Percentiles rank a stretch among this genome's conserved stretches.
These are phyloP conservation scores for Fusarium ambrosium DNA, from an alignment of 2,329 filamentous ascomycete genomes.

Conservation along the genomic window DNA sequence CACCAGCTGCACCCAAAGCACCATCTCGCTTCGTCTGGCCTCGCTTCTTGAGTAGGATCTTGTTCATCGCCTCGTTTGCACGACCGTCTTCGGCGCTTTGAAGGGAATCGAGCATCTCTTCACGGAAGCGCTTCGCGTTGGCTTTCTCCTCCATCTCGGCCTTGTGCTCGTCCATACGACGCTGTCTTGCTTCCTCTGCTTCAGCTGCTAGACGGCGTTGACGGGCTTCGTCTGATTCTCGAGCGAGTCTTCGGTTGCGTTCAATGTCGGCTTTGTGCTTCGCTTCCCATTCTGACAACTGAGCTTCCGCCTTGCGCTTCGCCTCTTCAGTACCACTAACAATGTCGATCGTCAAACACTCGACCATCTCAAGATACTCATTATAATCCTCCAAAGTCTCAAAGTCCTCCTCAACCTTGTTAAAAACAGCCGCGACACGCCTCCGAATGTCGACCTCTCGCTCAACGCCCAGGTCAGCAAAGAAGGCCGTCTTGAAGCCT, in stretches of 20 bases:
- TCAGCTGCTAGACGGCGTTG: slow-evolving; percentile 72
- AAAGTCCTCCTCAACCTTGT: slow-evolving; percentile 92
- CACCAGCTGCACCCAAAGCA: slow-evolving; percentile 52
- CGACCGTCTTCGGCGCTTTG: slow-evolving; percentile 71
- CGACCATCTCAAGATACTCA: slow-evolving; percentile 93
- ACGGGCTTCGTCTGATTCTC: slow-evolving; percentile 67
- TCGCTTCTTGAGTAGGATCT: slow-evolving; percentile 80
- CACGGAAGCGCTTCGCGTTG: slow-evolving; percentile 72
- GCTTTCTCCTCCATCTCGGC: slow-evolving; percentile 80
- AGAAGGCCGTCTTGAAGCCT: slow-evolving; percentile 89
- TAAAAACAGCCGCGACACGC: slow-evolving; percentile 84
- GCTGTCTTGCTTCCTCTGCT: slow-evolving; percentile 71
- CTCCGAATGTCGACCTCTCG: slow-evolving; percentile 92
- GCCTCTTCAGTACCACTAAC: slow-evolving; percentile 78
- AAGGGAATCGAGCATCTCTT: slow-evolving; percentile 79
- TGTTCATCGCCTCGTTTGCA: slow-evolving; percentile 69
- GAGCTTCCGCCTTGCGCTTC: slow-evolving; percentile 60
- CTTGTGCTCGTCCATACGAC: slow-evolving; percentile 72
- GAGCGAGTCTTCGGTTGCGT: slow-evolving; percentile 68
- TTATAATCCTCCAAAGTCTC: slow-evolving; percentile 87
- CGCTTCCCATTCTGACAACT: slow-evolving; percentile 74
- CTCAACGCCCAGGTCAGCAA: slow-evolving; percentile 89
- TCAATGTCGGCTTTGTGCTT: slow-evolving; percentile 79
- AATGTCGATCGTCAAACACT: slow-evolving; percentile 90
- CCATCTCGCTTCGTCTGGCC: slow-evolving; percentile 63